Conservation (phyloP, 306 rosid genomes). For the Alnus glutinosa region DNA sequence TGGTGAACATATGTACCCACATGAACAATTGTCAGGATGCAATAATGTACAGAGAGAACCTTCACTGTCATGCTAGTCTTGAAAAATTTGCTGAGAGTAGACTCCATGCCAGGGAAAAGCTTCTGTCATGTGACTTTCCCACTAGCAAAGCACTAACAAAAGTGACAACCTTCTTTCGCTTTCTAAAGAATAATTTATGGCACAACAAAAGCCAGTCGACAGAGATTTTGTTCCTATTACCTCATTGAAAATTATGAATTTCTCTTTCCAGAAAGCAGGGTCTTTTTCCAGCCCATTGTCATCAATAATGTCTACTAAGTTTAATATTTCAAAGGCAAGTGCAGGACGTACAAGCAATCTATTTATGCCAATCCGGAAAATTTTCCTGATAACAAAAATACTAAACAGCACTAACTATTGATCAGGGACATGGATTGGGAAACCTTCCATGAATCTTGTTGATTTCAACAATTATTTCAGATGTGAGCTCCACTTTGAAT, state of each 20-base stretch:
- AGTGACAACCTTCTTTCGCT: slow-evolving; percentile 2
- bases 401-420: background rate
- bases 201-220: background rate
- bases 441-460: slow-evolving; percentile 65
- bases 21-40: background rate
- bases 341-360: background rate
- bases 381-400: background rate
- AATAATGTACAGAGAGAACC: background rate
- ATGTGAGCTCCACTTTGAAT: slow-evolving; percentile 58
- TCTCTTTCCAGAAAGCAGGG: background rate
- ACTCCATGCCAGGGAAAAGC: background rate
- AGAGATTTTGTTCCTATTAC: background rate
- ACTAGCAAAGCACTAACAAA: background rate
- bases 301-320: background rate
- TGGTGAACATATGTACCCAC: background rate
- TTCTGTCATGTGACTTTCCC: background rate
- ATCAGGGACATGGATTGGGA: slow-evolving; percentile 88
- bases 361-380: background rate
- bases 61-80: background rate
- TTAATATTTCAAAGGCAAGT: background rate
- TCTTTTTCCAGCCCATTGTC: background rate
- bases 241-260: background rate
- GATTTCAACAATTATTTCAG: slow-evolving; percentile 55
- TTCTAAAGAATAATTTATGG: background rate
- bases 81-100: background rate